phyloP scores from a whole-genome alignment of 345 rosid genomes.

The Ceriops decandra region DNA sequence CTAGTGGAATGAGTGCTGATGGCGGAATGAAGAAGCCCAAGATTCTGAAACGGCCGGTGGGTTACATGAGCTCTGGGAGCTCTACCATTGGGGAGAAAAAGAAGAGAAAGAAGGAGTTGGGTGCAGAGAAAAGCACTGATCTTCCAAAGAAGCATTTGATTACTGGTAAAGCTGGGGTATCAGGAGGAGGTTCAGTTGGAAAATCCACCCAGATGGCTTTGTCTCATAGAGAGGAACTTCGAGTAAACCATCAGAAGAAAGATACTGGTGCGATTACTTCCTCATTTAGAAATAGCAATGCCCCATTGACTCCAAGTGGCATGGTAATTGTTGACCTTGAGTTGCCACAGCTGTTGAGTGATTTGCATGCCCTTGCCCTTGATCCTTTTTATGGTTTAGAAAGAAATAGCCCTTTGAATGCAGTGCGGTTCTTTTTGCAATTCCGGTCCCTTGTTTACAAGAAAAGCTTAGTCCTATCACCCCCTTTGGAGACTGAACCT shows the following conservation, averaged over 20 bases:
- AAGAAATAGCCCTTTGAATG: slow-evolving; percentile 41
- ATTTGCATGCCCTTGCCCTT: slow-evolving; percentile 72
- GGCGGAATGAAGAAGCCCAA: slow-evolving; percentile 49
- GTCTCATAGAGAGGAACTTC: slow-evolving; percentile 30
- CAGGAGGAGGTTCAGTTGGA: slow-evolving; percentile 21
- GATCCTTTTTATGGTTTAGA: slow-evolving; percentile 63
- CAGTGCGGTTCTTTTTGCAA: slow-evolving; percentile 57
- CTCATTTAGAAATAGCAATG: slow-evolving; percentile 12
- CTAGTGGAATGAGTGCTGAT: slow-evolving; percentile 32
- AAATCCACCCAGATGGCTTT: slow-evolving; percentile 37
- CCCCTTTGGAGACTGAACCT: slow-evolving; percentile 46
- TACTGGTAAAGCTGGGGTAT: slow-evolving; percentile 40
- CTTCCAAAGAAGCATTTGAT: slow-evolving; percentile 41
- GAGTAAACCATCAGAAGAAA: slow-evolving; percentile 36
- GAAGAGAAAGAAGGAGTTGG: slow-evolving; percentile 63
- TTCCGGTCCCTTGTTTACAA: slow-evolving; percentile 71
- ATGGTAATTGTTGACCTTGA: slow-evolving; percentile 37
- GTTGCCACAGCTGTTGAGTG: slow-evolving; percentile 52
- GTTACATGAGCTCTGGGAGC: slow-evolving; percentile 38
- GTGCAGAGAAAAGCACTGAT: slow-evolving; percentile 36
- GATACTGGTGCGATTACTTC: slow-evolving; percentile 27
- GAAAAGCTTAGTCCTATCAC: slow-evolving; percentile 65
- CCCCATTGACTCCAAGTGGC: slow-evolving; percentile 19
- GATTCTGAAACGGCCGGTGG: slow-evolving; percentile 44
- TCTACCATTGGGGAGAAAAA: slow-evolving; percentile 39